Percentiles rank a stretch among this genome's conserved stretches.
phyloP scores from a whole-genome alignment of 2,329 filamentous ascomycete species.

The Botrytis aclada region DNA sequence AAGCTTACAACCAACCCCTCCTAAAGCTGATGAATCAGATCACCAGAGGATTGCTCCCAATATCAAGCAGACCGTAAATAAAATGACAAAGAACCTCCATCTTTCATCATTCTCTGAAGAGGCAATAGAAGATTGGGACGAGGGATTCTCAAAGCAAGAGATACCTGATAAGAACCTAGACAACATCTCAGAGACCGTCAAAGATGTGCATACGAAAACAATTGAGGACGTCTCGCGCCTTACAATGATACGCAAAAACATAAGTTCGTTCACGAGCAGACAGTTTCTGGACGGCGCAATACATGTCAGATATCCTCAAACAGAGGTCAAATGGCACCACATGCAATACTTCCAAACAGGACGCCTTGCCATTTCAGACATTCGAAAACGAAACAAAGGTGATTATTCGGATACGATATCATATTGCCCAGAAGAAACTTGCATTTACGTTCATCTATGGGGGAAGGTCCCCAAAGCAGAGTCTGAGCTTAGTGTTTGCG shows the following conservation, averaged over 20 bases:
- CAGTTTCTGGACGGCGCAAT: slow-evolving; percentile 11
- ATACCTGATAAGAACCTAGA: background rate
- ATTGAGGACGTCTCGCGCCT: background rate
- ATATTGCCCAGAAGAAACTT: slow-evolving; percentile 19
- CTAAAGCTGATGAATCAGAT: background rate
- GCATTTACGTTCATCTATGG: slow-evolving; percentile 23
- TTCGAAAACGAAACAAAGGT: slow-evolving; percentile 24
- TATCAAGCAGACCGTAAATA: slow-evolving; percentile 27
- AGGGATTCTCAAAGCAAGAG: background rate
- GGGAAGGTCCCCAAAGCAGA: slow-evolving; percentile 7
- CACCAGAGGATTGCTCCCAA: slow-evolving; percentile 19
- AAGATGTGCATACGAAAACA: background rate
- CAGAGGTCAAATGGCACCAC: slow-evolving; percentile 13
- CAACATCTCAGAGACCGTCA: background rate
- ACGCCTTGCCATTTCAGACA: slow-evolving; percentile 24
- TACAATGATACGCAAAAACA: slow-evolving; percentile 4
- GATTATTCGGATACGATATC: slow-evolving; percentile 24
- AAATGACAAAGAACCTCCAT: slow-evolving; percentile 30
- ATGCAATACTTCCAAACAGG: slow-evolving; percentile 21
- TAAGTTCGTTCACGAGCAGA: background rate
- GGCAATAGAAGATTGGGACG: background rate
- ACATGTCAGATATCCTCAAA: slow-evolving; percentile 25
- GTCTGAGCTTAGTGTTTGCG: slow-evolving; percentile 2
- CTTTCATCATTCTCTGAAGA: slow-evolving; percentile 10
- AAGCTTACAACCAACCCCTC: background rate